Percentiles rank a stretch among this genome's conserved stretches.
Conservation (phyloP, 176 grass and related monocot species). For the Oryza glumipatula region DNA sequence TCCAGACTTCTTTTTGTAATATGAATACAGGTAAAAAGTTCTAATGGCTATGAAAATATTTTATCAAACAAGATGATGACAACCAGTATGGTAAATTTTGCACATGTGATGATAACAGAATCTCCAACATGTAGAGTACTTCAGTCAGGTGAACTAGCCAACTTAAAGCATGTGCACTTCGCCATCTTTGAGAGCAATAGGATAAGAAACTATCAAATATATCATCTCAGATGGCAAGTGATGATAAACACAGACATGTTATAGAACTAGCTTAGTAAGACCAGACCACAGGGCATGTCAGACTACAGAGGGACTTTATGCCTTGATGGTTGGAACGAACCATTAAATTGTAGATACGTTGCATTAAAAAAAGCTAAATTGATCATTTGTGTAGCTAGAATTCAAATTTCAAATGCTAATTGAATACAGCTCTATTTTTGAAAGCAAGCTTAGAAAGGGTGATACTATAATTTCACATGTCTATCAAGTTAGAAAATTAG, state of each 20-base stretch:
- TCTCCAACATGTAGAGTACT: slow-evolving; percentile 16
- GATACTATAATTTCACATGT: not conserved
- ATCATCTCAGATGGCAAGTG: not conserved
- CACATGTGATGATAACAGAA: not conserved
- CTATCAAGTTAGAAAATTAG: slow-evolving; percentile 26
- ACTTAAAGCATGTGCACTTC: not conserved
- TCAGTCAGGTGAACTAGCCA: not conserved
- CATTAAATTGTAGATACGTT: not conserved
- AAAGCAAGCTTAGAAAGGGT: not conserved
- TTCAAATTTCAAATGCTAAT: slow-evolving; percentile 8
- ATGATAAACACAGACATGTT: slow-evolving; percentile 7
- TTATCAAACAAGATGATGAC: not conserved
- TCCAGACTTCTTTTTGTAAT: not conserved
- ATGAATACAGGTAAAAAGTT: not conserved
- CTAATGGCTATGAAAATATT: not conserved
- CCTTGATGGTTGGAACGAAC: not conserved
- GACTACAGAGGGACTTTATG: not conserved
- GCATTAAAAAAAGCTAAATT: not conserved
- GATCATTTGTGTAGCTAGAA: not conserved
- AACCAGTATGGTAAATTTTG: not conserved
- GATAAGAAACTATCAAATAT: slow-evolving; percentile 8
- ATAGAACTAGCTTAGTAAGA: not conserved
- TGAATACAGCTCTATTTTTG: not conserved
- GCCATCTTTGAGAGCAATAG: not conserved
- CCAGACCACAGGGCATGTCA: not conserved